Conservation (phyloP, 495 filamentous ascomycete species). For the Xylaria castorea region DNA sequence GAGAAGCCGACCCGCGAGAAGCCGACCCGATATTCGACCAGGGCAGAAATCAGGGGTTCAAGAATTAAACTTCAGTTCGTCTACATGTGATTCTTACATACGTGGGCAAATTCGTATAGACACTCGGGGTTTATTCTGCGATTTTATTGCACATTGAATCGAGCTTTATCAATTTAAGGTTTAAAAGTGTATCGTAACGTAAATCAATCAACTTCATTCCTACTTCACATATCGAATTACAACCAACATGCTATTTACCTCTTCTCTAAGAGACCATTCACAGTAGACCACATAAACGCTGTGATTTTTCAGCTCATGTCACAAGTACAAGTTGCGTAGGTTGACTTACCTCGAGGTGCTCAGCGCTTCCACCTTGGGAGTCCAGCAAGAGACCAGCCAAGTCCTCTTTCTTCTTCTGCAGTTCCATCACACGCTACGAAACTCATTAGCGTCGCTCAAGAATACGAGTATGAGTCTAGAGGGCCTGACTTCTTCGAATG, state of each 20-base stretch:
- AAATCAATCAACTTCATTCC: neutral
- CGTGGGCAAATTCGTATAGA: no score
- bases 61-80: neutral
- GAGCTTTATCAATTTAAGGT: no score
- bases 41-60: no score
- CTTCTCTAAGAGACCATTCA: neutral
- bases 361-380: constrained; percentile 6
- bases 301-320: neutral
- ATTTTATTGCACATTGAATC: no score
- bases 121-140: no score
- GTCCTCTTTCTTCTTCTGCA: constrained; percentile 37
- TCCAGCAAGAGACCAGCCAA: constrained; percentile 32
- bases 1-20: no score
- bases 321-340: neutral
- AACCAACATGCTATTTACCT: neutral
- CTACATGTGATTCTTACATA: neutral
- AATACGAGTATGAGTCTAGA: neutral
- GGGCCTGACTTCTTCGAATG: constrained; percentile 46
- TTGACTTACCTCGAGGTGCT: constrained; percentile 10
- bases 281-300: constrained; percentile 17
- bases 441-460: neutral
- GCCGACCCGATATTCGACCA: no score
- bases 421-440: constrained; percentile 35
- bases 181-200: no score
- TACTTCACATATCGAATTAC: neutral